Percentiles rank a stretch among this genome's conserved stretches.
phyloP scores from a whole-genome alignment of 306 rosid species.

The Vigna angularis region DNA sequence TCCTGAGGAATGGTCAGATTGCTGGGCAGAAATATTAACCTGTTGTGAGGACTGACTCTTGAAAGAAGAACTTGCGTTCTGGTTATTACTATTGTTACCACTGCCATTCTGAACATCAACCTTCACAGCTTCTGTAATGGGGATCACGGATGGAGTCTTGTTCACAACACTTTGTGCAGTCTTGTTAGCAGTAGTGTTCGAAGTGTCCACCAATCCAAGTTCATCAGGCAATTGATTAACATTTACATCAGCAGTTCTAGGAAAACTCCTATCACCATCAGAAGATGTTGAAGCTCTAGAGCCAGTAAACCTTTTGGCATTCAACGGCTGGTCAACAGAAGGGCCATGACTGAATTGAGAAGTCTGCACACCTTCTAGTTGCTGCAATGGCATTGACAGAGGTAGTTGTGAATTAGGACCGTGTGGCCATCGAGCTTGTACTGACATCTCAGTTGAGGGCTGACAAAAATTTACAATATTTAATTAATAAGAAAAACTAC shows the following conservation, averaged over 20 bases:
- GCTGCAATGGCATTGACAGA: conserved; percentile 74
- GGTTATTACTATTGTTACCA: conserved; percentile 54
- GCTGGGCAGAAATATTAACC: conserved; percentile 59
- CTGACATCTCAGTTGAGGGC: conserved; percentile 86
- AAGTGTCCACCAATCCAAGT: conserved; percentile 70
- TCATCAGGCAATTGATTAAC: conserved; percentile 79
- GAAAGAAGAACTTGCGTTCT: conserved; percentile 49
- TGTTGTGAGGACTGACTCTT: conserved; percentile 63
- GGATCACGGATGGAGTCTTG: conserved; percentile 52
- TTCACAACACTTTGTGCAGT: conserved; percentile 44
- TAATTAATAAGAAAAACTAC: conserved; percentile 21
- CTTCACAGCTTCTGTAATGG: conserved; percentile 53
- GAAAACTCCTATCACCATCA: conserved; percentile 64
- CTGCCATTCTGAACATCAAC: conserved; percentile 56
- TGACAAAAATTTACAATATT: conserved; percentile 50
- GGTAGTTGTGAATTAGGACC: conserved; percentile 71
- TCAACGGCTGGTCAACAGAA: conserved; percentile 65
- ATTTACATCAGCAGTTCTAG: conserved; percentile 61
- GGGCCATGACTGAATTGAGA: conserved; percentile 68
- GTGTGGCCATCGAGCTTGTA: conserved; percentile 86
- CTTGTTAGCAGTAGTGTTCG: conserved; percentile 58
- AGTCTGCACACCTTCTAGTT: conserved; percentile 62
- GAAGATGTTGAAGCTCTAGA: conserved; percentile 63
- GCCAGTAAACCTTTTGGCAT: conserved; percentile 59
- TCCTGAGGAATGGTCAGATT: conserved; percentile 69